Base-by-base conservation (phyloP, 306 rosid genomes). In the Pueraria montana region DNA sequence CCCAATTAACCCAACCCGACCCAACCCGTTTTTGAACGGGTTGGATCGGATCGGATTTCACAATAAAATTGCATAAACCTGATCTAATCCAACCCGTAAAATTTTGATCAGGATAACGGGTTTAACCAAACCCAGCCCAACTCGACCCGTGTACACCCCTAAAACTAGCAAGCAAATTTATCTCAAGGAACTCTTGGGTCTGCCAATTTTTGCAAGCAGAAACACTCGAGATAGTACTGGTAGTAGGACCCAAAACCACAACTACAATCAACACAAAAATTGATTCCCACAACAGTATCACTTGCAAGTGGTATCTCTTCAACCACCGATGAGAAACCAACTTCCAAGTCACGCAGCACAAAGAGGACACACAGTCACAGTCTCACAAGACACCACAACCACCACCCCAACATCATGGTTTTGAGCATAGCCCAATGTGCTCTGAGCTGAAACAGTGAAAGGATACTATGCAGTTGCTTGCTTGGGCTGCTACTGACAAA, bases 341-440 rank as follows among this genome's bases (percentile, higher is more conserved):
- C 3, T 30, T 34, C 10, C 18, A 66, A 34, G 36, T 42, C 66
- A 64, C 65, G 21, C n/a, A 24, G 21, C 59, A 8, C n/a, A 2
- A 56, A 17, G 80, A 26, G 36, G 80, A 42, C 80, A 59, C 80
- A 59, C 5, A 5, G 46, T 77, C 48, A 59, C 32, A 45, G 12
- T 77, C 46, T 13, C 36, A 48, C 10, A 30, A 48, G 74, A 78
- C 82, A 32, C 23, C 64, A 64, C 74, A 78, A 78, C 82, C 9
- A 78, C 82, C 74, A 18, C 30, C 8, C 73, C 65, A 30, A 23
- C 64, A 72, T 3, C 27, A 80, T 72, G 23, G 3, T 48, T 30
- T 46, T 10, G 30, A 32, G 26, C 34, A 21, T 3, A 48, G 52
- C 84, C 72, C 64, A 20, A 10, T 63, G 49, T 18, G 49, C 9